These are phyloP conservation scores for Colletotrichum sp. DNA, from an alignment of 2,329 filamentous ascomycete genomes.

Conservation along the genomic window DNA sequence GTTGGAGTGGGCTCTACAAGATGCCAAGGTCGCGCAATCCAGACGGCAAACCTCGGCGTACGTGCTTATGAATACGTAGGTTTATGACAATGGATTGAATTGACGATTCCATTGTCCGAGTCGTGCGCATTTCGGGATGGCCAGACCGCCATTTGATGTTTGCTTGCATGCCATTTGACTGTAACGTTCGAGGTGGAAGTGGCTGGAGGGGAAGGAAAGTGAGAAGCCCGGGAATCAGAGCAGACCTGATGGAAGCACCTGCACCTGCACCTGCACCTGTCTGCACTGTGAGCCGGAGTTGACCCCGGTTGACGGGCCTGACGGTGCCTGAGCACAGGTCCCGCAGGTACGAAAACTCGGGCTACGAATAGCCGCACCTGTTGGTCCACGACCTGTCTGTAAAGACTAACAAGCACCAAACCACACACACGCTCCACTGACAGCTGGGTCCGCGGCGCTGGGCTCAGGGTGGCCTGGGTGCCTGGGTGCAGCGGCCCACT, in stretches of 20 bases:
- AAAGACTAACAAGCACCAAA: background rate
- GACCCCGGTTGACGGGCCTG: background rate
- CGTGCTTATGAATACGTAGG: background rate
- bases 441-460: background rate
- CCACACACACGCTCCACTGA: background rate
- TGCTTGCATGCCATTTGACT: background rate
- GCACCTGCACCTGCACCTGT: background rate
- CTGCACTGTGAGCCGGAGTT: background rate
- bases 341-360: background rate
- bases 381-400: background rate
- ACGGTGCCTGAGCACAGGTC: background rate
- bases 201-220: background rate
- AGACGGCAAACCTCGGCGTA: background rate
- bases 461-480: background rate
- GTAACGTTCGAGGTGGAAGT: background rate
- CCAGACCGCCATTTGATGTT: slow-evolving; percentile 11
- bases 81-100: background rate
- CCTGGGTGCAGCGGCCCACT: background rate
- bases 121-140: background rate
- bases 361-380: background rate
- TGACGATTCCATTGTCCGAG: background rate
- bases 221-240: background rate
- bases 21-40: background rate
- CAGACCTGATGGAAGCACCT: background rate
- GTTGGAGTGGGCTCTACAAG: background rate